Conservation (phyloP, 169 alveolate genomes). For the Perkinsus olseni region DNA sequence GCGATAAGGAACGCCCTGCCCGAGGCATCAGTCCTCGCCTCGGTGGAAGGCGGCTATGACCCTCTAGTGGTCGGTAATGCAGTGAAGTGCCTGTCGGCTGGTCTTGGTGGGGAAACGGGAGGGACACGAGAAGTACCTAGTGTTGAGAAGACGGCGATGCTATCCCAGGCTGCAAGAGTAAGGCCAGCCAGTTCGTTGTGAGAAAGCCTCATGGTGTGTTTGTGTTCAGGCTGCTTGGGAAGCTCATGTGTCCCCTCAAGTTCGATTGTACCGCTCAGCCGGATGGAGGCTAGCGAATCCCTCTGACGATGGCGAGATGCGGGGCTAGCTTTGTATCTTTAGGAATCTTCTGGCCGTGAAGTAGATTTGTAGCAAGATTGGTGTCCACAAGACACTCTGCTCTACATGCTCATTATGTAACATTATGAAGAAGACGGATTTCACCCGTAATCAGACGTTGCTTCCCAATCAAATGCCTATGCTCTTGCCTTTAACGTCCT, state of each 20-base stretch:
- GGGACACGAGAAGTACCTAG: neutral
- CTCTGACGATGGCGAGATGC: neutral
- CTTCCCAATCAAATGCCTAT: too few relatives aligned
- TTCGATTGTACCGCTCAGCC: neutral
- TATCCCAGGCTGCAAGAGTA: neutral
- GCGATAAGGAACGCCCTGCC: neutral
- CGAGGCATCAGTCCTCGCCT: neutral
- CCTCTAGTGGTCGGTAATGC: neutral
- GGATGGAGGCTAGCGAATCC: neutral
- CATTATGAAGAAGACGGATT: neutral
- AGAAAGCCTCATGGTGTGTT: neutral
- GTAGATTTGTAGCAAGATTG: neutral
- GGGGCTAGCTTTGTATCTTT: neutral
- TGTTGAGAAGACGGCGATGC: neutral
- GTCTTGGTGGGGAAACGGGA: neutral
- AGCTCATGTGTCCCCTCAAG: neutral
- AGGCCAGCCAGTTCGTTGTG: neutral
- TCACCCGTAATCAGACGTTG: neutral
- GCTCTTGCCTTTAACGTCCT: neutral
- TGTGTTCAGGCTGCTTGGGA: neutral
- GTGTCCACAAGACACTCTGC: too few relatives aligned
- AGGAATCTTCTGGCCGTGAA: neutral
- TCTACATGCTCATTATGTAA: neutral
- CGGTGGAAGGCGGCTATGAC: neutral
- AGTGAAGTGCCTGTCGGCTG: neutral